Base-by-base conservation (phyloP, 2,329 filamentous ascomycete genomes). In the Sporothrix curviconia region DNA sequence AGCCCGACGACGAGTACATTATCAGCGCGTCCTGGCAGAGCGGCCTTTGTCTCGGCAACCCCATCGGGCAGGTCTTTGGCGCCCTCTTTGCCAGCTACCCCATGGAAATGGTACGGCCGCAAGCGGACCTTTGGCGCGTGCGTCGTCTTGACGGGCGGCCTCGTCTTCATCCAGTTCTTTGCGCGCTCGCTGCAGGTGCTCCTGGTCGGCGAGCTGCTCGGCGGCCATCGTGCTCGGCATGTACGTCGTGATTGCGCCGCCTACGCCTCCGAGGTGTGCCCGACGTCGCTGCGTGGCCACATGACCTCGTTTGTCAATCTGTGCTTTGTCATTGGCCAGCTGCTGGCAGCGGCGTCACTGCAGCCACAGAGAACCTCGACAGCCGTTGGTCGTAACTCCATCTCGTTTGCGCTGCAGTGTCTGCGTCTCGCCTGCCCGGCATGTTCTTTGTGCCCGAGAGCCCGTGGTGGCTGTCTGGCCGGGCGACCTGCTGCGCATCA, bases 161-260 rank as follows among this genome's bases (percentile, higher is more conserved):
- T 84, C 40, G 76, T 85, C 58, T 85, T 84, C 66, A 77, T 85
- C 56, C 81, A 84, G 61, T 84, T 85, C 71, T 85, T 84, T 63
- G 80, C 81, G 12, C 75, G 77, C 2, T 79, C 77, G 1, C 72
- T 84, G 12, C 64, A 74, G 7, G 76, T 79, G 12, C 72, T 86
- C 2, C 76, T 84, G n/a, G 79, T 79, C 2, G 80, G 82, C 28
- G 81, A 86, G 71, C 71, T 87, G 2, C 72, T 86, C 0, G 78
- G 79, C 24, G 83, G 84, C n/a, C 1, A 71, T 85, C 7, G 78
- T 85, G 0, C 73, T 83, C n/a, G 82, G 82, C 3, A 80, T 78
- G 55, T 85, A 82, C 65, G 80, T 81, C 5, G 78, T 82, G 25
- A 79, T 79, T 55, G 78, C 78, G 0, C 77, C 0, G 78, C 82